A percentile compares a stretch with the other conserved stretches of the same genome.
Evolutionary conservation across 169 alveolate species (phyloP).

Genomic region (Eimeria falciformis): DNA sequence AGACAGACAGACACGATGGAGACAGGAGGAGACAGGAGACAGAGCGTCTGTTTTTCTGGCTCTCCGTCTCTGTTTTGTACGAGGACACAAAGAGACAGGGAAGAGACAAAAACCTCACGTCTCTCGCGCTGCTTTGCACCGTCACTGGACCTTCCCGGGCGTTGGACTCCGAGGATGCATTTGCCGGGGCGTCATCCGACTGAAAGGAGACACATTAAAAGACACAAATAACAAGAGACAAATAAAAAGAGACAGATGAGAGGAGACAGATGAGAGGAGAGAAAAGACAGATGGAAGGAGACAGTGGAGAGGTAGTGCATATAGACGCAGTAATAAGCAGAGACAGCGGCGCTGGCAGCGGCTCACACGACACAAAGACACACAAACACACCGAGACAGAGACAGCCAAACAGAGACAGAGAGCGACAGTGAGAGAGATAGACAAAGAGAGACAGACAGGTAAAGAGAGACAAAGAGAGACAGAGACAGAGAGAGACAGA

Average conservation of each 20-base stretch:
- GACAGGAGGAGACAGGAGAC: not conserved
- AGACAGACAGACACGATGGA: not conserved
- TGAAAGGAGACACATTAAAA: not conserved
- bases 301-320: not conserved
- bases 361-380: not conserved
- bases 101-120: too few species aligned
- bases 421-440: not conserved
- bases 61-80: too few species aligned
- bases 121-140: too few species aligned
- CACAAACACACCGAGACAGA: not conserved
- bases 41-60: too few species aligned
- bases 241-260: not conserved
- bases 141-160: too few species aligned
- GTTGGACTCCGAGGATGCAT: too few species aligned
- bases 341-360: not conserved
- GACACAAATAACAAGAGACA: not conserved
- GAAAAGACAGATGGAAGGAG: not conserved
- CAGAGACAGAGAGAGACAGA: slow-evolving; percentile 3
- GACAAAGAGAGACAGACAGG: not conserved
- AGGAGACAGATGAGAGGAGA: not conserved
- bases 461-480: too few species aligned
- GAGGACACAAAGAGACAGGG: too few species aligned
- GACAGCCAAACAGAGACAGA: not conserved
- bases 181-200: not conserved
- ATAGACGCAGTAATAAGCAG: not conserved